Conservation (phyloP, 1,139 yeast species). For the Chernovozyma aurita region DNA sequence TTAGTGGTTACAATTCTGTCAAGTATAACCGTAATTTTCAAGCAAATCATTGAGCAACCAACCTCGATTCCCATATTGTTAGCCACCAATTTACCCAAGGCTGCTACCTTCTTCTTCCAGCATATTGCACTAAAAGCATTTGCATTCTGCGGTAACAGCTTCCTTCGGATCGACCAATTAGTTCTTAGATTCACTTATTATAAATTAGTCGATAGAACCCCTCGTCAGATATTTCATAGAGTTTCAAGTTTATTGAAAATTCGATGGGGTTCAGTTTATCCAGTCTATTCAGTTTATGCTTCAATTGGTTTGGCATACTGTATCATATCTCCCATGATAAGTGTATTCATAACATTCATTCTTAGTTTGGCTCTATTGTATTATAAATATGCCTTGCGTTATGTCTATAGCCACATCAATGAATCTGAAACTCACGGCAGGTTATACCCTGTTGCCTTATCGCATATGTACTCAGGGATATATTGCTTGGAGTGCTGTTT, state of each 20-base stretch:
- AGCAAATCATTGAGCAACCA: conserved; percentile 65
- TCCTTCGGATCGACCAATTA: conserved; percentile 52
- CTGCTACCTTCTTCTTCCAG: conserved; percentile 78
- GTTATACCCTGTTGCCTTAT: conserved; percentile 67
- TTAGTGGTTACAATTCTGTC: conserved; percentile 83
- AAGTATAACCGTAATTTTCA: conserved; percentile 65
- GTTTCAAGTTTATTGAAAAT: conserved; percentile 40
- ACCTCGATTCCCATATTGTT: conserved; percentile 64
- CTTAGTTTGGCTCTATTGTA: conserved; percentile 56
- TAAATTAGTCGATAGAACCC: conserved; percentile 47
- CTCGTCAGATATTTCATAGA: conserved; percentile 51
- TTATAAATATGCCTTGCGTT: conserved; percentile 64
- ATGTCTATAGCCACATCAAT: conserved; percentile 45
- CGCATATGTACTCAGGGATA: conserved; percentile 73
- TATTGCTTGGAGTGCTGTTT: conserved; percentile 77
- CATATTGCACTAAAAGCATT: conserved; percentile 69
- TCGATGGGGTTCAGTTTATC: conserved; percentile 77
- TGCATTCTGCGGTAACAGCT: conserved; percentile 64
- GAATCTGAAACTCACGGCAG: conserved; percentile 65
- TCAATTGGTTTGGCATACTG: conserved; percentile 75
- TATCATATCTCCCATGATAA: conserved; percentile 72
- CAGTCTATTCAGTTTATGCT: conserved; percentile 70
- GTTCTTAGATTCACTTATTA: conserved; percentile 33
- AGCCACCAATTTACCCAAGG: conserved; percentile 74
- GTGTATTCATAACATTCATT: conserved; percentile 57